Conservation (phyloP, 2,329 filamentous ascomycete genomes). For the Zasmidium angulare region DNA sequence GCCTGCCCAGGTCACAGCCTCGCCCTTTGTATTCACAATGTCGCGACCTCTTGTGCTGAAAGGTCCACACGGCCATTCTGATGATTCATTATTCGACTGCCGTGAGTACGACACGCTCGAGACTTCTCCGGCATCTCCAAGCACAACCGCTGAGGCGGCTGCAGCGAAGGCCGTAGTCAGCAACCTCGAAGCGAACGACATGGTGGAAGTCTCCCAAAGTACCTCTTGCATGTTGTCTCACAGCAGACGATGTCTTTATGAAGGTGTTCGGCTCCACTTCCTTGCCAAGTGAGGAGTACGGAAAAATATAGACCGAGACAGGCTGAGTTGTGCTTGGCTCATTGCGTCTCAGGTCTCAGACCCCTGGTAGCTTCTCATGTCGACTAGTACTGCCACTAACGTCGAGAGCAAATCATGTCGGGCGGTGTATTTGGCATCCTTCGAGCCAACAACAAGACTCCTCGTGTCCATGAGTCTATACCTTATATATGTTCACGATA, state of each 20-base stretch:
- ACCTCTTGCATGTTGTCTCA: not conserved
- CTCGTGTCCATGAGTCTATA: no score
- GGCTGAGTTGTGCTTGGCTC: no score
- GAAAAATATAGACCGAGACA: not conserved
- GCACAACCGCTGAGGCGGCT: not conserved
- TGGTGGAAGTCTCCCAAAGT: not conserved
- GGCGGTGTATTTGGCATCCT: no score
- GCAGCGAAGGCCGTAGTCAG: not conserved
- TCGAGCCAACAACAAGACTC: no score
- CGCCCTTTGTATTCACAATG: conserved; percentile 22
- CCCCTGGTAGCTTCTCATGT: no score
- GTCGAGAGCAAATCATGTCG: no score
- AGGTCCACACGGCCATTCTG: conserved; percentile 32
- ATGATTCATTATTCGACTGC: not conserved
- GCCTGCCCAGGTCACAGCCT: conserved; percentile 32
- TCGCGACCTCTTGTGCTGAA: conserved; percentile 35
- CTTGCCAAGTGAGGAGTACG: not conserved
- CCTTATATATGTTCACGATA: no score
- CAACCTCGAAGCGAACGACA: not conserved
- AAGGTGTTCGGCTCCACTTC: not conserved
- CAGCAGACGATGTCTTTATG: not conserved
- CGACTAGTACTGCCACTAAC: no score
- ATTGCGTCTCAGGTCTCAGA: no score
- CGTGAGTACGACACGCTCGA: not conserved
- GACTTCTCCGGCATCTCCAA: not conserved